Base-by-base conservation (phyloP, 768 basidiomycete genomes). In the Ephemerocybe angulata region DNA sequence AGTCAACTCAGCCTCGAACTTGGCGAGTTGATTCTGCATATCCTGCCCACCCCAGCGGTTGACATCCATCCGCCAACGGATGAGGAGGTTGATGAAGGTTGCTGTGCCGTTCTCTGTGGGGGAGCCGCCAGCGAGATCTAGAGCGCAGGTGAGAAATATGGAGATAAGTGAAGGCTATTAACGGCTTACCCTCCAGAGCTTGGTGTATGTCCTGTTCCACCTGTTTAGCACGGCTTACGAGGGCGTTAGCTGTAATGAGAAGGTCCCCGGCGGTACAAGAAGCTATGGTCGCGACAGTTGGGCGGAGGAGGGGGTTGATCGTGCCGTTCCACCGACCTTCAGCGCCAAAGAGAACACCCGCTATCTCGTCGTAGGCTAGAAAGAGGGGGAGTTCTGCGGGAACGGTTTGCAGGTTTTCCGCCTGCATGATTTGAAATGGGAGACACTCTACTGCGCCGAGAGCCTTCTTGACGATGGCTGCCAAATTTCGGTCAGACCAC, bases 401-500 rank as follows among this genome's bases (percentile, higher is more conserved):
- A 29, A 15, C 22, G 5, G n/a, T 17, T 17, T 52, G 3, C 10
- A 52, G 40, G 19, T 48, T 24, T 17, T 41, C 4, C 6, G 38
- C 49, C 3, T 31, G 19, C 6, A 60, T 37, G n/a, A 64, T 46
- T 7, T 31, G 24, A 19, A 55, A 17, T 0, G 62, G 61, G 49
- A 63, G 63, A 25, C 62, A 29, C 6, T 54, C 52, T 3, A 30
- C 22, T 2, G 51, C 56, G 4, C 37, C 50, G 1, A 66, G 42
- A 13, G 50, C 51, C 2, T 49, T 17, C 11, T 59, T 43, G 30
- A 66, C 51, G 2, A 43, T 12, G 19, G 15, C 44, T 40, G 64
- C 62, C 27, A 65, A 57, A 1, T 53, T 44, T 60, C 61, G 64
- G 1, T 6, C 10, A 1, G 46, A 31, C 61, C 58, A 63, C 12